A percentile compares a stretch with the other conserved stretches of the same genome.
Conservation (phyloP, 768 basidiomycete genomes). For the Panellus pusillus region DNA sequence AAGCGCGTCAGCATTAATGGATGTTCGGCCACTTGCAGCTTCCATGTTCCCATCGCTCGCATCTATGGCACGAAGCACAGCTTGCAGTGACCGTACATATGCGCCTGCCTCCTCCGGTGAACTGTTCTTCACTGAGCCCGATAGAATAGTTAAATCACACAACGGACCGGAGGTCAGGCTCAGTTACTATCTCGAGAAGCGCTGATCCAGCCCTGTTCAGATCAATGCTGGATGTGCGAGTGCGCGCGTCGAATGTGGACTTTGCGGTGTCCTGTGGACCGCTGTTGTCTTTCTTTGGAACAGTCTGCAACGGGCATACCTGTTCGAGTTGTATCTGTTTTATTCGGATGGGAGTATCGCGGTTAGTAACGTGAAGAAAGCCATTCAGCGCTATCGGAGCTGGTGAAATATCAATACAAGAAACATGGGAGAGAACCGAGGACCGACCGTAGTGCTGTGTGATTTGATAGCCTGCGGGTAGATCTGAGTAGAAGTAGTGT, state of each 20-base stretch:
- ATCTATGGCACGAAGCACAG: conserved; percentile 77
- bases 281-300: conserved; percentile 1
- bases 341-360: conserved; percentile 62
- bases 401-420: conserved; percentile 30
- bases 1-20: not conserved
- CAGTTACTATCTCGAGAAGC: conserved; percentile 94
- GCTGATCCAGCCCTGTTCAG: conserved; percentile 88
- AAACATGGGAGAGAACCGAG: not conserved
- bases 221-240: conserved; percentile 65
- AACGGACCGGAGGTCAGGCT: conserved; percentile 79
- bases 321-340: conserved; percentile 96
- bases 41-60: conserved; percentile 98
- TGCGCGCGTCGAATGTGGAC: conserved; percentile 59
- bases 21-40: conserved; percentile 49
- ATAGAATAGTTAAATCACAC: not conserved
- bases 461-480: conserved; percentile 95
- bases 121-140: conserved; percentile 33
- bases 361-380: conserved; percentile 44
- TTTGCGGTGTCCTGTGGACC: conserved; percentile 82
- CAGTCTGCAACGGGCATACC: conserved; percentile 42
- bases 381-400: conserved; percentile 81
- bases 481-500: conserved; percentile 96
- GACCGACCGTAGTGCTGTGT: conserved; percentile 87
- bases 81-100: conserved; percentile 83
- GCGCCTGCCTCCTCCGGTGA: conserved; percentile 89